These are phyloP conservation scores for Metschnikowia gelsemii DNA, from an alignment of 805 yeast species.

Conservation along the genomic window DNA sequence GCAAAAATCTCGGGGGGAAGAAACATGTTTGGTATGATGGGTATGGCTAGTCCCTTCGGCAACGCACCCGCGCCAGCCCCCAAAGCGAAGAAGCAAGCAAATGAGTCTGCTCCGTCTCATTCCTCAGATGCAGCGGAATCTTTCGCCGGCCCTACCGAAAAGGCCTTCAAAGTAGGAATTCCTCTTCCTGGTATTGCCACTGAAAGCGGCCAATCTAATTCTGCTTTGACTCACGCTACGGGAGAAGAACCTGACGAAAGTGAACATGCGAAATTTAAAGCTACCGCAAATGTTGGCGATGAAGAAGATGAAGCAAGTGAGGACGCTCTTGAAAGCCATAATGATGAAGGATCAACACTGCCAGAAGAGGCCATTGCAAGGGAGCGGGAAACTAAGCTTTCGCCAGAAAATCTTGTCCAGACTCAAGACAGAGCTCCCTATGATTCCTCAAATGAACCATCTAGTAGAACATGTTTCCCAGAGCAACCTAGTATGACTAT, in stretches of 20 bases:
- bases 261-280: not conserved
- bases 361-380: not conserved
- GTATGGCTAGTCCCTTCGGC: slow-evolving; percentile 46
- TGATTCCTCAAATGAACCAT: not conserved
- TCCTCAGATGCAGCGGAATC: not conserved
- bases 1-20: slow-evolving; percentile 91
- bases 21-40: slow-evolving; percentile 76
- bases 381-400: not conserved
- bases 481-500: slow-evolving; percentile 5
- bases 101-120: slow-evolving; percentile 6
- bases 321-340: slow-evolving; percentile 10
- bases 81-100: slow-evolving; percentile 14
- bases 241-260: not conserved
- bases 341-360: not conserved
- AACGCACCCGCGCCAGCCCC: slow-evolving; percentile 16
- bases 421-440: slow-evolving; percentile 7
- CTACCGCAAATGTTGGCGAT: slow-evolving; percentile 1
- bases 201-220: not conserved
- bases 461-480: not conserved
- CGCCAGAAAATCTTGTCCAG: slow-evolving; percentile 1
- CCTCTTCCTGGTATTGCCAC: slow-evolving; percentile 16
- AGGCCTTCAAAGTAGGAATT: slow-evolving; percentile 5
- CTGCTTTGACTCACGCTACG: not conserved
- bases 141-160: slow-evolving; percentile 1
- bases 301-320: slow-evolving; percentile 26